Conservation (phyloP, 495 filamentous ascomycete species). For the Aspergillus conjunctus region DNA sequence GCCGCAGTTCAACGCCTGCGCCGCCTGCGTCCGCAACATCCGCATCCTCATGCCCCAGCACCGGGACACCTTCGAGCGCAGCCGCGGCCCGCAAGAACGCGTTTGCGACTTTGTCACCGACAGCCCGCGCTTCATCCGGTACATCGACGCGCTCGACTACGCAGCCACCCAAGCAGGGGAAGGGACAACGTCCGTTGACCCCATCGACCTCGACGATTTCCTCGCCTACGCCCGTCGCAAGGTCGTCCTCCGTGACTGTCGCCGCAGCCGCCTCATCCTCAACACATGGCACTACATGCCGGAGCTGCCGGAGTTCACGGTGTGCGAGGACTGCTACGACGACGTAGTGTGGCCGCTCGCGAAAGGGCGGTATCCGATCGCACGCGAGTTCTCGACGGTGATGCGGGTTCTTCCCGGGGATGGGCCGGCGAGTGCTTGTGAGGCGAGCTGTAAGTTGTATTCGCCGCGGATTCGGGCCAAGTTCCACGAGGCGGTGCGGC, state of each 20-base stretch:
- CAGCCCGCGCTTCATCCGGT: constrained; percentile 58
- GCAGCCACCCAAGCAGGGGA: constrained; percentile 50
- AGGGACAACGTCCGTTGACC: constrained; percentile 26
- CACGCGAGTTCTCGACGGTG: constrained; percentile 55
- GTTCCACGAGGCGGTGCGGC: constrained; percentile 60
- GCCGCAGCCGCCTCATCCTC: constrained; percentile 50
- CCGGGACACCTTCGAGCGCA: constrained; percentile 49
- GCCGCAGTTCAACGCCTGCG: constrained; percentile 59
- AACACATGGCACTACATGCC: constrained; percentile 65
- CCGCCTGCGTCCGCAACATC: constrained; percentile 53
- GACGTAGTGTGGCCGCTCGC: constrained; percentile 67
- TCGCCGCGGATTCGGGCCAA: constrained; percentile 71
- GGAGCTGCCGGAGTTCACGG: constrained; percentile 62
- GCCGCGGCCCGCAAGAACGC: constrained; percentile 32
- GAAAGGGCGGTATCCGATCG: constrained; percentile 51
- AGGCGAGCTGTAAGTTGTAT: constrained; percentile 71
- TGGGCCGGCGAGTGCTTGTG: constrained; percentile 44
- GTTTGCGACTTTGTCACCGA: constrained; percentile 54
- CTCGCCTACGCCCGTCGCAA: constrained; percentile 54
- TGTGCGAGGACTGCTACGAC: constrained; percentile 73
- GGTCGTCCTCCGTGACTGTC: constrained; percentile 55
- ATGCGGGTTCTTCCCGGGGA: constrained; percentile 50
- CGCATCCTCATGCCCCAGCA: constrained; percentile 54
- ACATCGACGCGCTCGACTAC: constrained; percentile 62
- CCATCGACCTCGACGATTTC: constrained; percentile 53